Conservation (phyloP, 108 stramenopile species). For the Poteriospumella lacustris region DNA sequence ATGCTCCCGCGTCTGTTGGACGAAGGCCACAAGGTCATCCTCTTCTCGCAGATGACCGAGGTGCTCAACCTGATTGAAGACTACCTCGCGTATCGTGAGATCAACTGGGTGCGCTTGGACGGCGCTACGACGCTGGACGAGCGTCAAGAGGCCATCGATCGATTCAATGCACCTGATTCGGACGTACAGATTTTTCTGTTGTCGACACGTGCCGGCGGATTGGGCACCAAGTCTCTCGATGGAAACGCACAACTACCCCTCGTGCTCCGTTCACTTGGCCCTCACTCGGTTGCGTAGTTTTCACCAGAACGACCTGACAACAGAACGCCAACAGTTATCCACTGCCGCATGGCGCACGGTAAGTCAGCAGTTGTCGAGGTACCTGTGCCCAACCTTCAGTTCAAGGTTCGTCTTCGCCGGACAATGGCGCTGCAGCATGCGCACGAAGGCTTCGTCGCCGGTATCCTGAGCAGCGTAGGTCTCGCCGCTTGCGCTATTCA, state of each 20-base stretch:
- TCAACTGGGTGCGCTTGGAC: conserved; percentile 65
- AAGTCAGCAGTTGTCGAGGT: too few species aligned
- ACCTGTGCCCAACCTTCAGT: conserved; percentile 5
- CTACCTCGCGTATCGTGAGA: conserved; percentile 71
- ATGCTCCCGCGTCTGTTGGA: conserved; percentile 80
- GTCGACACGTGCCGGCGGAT: conserved; percentile 87
- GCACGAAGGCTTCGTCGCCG: not conserved
- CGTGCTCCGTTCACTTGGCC: conserved; percentile 18
- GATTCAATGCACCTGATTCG: conserved; percentile 79
- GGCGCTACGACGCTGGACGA: conserved; percentile 84
- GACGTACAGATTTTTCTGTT: conserved; percentile 85
- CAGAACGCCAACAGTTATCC: too few species aligned
- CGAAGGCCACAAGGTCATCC: conserved; percentile 67
- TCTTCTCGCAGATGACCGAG: conserved; percentile 93
- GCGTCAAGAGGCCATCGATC: conserved; percentile 87
- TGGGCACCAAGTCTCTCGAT: conserved; percentile 97
- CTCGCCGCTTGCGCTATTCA: too few species aligned
- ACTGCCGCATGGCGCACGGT: too few species aligned
- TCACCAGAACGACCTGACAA: not conserved
- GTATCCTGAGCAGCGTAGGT: not conserved
- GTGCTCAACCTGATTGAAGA: conserved; percentile 88
- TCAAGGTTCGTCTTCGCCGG: not conserved
- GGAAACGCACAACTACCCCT: conserved; percentile 23
- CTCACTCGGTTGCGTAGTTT: not conserved
- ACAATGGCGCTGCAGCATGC: conserved; percentile 4